A percentile compares a stretch with the other conserved stretches of the same genome.
phyloP scores from a whole-genome alignment of 768 basidiomycete species.

The Calocybe cyanea region DNA sequence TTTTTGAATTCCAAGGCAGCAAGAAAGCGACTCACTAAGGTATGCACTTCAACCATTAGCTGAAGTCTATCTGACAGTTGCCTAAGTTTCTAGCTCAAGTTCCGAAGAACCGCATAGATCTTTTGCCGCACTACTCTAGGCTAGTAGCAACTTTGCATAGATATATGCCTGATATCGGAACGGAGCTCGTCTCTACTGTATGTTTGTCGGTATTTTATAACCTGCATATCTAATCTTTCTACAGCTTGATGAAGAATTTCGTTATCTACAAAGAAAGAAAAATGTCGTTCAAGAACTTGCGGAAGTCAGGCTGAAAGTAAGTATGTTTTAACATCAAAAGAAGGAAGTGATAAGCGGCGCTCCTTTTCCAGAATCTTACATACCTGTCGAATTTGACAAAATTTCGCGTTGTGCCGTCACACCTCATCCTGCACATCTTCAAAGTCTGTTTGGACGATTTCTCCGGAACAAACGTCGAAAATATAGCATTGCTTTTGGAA shows the following conservation, averaged over 20 bases:
- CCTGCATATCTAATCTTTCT: slow-evolving; percentile 7
- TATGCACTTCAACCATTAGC: slow-evolving; percentile 24
- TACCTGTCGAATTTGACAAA: slow-evolving; percentile 95
- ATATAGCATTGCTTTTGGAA: slow-evolving; percentile 85
- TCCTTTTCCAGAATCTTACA: slow-evolving; percentile 65
- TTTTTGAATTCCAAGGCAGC: slow-evolving; percentile 97
- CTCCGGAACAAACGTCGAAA: slow-evolving; percentile 89
- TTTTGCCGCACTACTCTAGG: slow-evolving; percentile 90
- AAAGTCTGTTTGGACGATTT: slow-evolving; percentile 98
- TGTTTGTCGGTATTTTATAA: slow-evolving; percentile 25
- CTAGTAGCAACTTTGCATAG: slow-evolving; percentile 82
- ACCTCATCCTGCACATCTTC: slow-evolving; percentile 91
- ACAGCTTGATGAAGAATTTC: slow-evolving; percentile 95
- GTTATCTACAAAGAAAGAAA: slow-evolving; percentile 92
- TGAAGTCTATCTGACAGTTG: background rate
- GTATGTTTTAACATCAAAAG: slow-evolving; percentile 1
- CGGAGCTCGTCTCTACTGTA: slow-evolving; percentile 77
- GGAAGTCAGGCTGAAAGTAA: slow-evolving; percentile 80
- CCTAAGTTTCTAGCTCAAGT: slow-evolving; percentile 74
- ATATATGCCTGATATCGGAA: slow-evolving; percentile 93
- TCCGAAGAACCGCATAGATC: slow-evolving; percentile 83
- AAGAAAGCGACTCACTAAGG: slow-evolving; percentile 86
- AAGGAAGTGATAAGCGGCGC: too few species aligned
- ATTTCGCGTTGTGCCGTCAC: slow-evolving; percentile 85
- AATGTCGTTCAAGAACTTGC: slow-evolving; percentile 87